phyloP scores from a whole-genome alignment of 768 basidiomycete species.

The Rhizopogon roseolus region DNA sequence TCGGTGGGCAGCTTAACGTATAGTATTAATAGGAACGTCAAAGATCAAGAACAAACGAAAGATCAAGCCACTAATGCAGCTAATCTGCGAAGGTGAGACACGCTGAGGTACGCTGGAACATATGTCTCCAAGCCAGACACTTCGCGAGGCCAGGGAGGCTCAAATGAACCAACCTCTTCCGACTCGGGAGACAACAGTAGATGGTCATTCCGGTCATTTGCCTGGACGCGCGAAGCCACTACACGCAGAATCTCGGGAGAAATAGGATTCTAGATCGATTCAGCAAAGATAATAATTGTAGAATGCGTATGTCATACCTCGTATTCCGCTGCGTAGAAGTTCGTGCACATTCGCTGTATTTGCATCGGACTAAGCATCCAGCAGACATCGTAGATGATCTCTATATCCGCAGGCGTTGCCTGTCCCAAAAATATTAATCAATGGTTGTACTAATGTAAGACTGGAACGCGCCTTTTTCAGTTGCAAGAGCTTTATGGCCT shows the following conservation, averaged over 20 bases:
- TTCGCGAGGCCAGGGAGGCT: conserved; percentile 89
- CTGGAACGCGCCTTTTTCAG: conserved; percentile 77
- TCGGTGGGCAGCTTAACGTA: conserved; percentile 1
- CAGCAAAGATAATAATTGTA: not conserved
- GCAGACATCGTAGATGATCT: conserved; percentile 99
- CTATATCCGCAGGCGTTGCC: conserved; percentile 93
- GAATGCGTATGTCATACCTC: conserved; percentile 53
- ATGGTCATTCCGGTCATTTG: conserved; percentile 96
- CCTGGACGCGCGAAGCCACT: conserved; percentile 91
- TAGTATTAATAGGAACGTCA: not conserved
- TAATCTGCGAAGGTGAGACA: conserved; percentile 82
- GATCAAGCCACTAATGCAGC: conserved; percentile 78
- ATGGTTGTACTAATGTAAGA: not conserved
- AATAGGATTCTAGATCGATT: conserved; percentile 73
- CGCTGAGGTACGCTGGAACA: conserved; percentile 87
- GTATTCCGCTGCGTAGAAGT: conserved; percentile 98
- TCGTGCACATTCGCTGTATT: conserved; percentile 98
- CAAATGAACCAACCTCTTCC: conserved; percentile 95
- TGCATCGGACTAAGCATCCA: conserved; percentile 99
- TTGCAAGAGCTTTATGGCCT: conserved; percentile 96
- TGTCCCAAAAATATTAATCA: conserved; percentile 25
- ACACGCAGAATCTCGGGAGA: conserved; percentile 96
- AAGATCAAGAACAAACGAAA: conserved; percentile 3
- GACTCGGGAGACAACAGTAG: conserved; percentile 93
- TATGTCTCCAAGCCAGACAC: conserved; percentile 96